These are phyloP conservation scores for Lactarius indigo DNA, from an alignment of 768 basidiomycete species.

Conservation along the genomic window DNA sequence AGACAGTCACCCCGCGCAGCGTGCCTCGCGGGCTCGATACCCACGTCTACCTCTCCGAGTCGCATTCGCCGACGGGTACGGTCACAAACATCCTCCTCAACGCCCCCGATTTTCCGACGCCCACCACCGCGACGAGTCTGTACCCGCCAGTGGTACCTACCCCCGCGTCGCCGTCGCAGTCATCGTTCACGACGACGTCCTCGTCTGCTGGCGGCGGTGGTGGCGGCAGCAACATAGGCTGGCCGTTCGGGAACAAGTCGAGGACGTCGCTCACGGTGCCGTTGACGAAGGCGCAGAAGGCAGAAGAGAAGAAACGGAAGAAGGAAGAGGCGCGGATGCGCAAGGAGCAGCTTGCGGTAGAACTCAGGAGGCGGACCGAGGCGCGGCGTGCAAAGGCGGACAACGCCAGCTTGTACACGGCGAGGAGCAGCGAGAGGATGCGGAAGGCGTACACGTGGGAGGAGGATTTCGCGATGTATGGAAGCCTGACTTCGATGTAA, in stretches of 20 bases:
- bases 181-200: neutral
- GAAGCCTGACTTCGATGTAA: conserved; percentile 16
- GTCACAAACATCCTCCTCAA: neutral
- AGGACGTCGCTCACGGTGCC: neutral
- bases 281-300: conserved; percentile 23
- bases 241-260: conserved; percentile 8
- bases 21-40: neutral
- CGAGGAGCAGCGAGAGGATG: conserved; percentile 7
- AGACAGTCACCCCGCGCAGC: neutral
- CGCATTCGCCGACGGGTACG: neutral
- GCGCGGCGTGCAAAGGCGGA: conserved; percentile 29
- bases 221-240: neutral
- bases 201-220: neutral
- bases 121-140: neutral
- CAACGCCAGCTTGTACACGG: neutral
- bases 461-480: conserved; percentile 27
- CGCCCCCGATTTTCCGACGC: neutral
- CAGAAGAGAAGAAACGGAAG: conserved; percentile 43
- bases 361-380: conserved; percentile 40
- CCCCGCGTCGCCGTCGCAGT: neutral
- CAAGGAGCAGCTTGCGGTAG: conserved; percentile 42
- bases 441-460: conserved; percentile 11
- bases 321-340: conserved; percentile 40
- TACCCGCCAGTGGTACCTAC: neutral
- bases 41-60: neutral